Evolutionary conservation across 2,329 filamentous ascomycete species (phyloP).

Genomic region (Claviceps digitariae): DNA sequence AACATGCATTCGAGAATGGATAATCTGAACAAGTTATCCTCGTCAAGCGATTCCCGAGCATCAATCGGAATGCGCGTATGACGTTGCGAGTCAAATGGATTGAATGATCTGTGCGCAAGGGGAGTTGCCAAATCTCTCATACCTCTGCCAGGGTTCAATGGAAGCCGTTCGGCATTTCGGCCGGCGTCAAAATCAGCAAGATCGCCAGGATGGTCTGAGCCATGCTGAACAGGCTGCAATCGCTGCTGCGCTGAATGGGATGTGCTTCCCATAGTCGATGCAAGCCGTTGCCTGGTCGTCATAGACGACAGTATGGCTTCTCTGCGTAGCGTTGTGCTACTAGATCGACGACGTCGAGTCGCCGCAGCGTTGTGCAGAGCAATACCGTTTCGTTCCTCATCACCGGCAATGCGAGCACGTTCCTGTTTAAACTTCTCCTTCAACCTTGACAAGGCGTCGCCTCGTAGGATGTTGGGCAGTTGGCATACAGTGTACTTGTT

Average conservation of each 20-base stretch:
- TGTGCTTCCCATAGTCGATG: slow-evolving; percentile 28
- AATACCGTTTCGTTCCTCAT: slow-evolving; percentile 77
- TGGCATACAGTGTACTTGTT: slow-evolving; percentile 85
- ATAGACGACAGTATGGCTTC: slow-evolving; percentile 63
- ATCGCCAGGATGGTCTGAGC: slow-evolving; percentile 56
- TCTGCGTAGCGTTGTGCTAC: slow-evolving; percentile 60
- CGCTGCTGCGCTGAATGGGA: slow-evolving; percentile 22
- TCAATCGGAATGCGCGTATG: slow-evolving; percentile 41
- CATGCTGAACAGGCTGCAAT: slow-evolving; percentile 29
- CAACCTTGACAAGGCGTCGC: slow-evolving; percentile 65
- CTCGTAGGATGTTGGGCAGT: slow-evolving; percentile 78
- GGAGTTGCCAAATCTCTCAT: slow-evolving; percentile 28
- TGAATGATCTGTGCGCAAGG: slow-evolving; percentile 36
- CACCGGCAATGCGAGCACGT: slow-evolving; percentile 64
- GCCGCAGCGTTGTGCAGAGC: slow-evolving; percentile 72
- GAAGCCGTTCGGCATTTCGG: slow-evolving; percentile 39
- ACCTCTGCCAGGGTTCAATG: slow-evolving; percentile 8
- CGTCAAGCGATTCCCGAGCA: slow-evolving; percentile 69
- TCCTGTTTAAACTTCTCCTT: slow-evolving; percentile 90
- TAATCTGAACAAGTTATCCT: slow-evolving; percentile 77
- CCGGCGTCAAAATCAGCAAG: slow-evolving; percentile 64
- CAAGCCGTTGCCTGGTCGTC: slow-evolving; percentile 29
- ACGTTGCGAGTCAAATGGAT: slow-evolving; percentile 42
- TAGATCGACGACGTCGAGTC: slow-evolving; percentile 56
- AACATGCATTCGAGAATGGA: slow-evolving; percentile 93